Evolutionary conservation across 106 monocot genomes (phyloP).

Genomic region (Acorus calamus): DNA sequence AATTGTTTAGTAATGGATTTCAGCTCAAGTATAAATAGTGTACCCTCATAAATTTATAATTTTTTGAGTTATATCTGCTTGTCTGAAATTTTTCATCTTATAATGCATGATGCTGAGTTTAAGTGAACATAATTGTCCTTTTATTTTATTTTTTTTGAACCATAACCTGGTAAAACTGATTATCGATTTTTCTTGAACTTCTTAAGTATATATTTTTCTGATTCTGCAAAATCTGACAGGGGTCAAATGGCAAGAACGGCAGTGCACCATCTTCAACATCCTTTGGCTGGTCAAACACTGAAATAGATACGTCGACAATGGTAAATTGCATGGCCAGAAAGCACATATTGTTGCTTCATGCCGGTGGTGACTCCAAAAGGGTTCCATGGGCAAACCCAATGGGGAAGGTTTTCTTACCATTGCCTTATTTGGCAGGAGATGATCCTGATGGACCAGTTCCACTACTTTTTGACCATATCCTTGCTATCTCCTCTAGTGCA

Average conservation of each 20-base stretch:
- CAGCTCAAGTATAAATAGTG: no score
- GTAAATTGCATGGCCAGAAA: conserved; percentile 43
- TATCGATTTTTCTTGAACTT: no score
- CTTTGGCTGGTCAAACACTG: conserved; percentile 12
- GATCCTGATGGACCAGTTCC: conserved; percentile 92
- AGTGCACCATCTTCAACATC: conserved; percentile 3
- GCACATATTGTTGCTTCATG: conserved; percentile 87
- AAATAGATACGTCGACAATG: conserved; percentile 6
- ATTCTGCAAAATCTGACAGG: conserved; percentile 21
- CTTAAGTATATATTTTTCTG: no score
- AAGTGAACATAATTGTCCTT: no score
- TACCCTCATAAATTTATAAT: no score
- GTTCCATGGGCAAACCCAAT: conserved; percentile 99
- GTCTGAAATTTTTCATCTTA: no score
- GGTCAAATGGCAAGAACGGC: conserved; percentile 8
- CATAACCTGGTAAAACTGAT: no score
- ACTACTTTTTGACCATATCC: conserved; percentile 95
- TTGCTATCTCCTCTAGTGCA: conserved; percentile 92
- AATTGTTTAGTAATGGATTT: no score
- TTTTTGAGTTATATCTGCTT: no score
- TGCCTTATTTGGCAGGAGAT: conserved; percentile 81
- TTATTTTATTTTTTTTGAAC: no score
- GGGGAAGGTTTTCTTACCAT: conserved; percentile 93
- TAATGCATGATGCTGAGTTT: no score
- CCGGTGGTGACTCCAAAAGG: conserved; percentile 96